Conservation (phyloP, 257 asterid species). For the Cordia subcordata region DNA sequence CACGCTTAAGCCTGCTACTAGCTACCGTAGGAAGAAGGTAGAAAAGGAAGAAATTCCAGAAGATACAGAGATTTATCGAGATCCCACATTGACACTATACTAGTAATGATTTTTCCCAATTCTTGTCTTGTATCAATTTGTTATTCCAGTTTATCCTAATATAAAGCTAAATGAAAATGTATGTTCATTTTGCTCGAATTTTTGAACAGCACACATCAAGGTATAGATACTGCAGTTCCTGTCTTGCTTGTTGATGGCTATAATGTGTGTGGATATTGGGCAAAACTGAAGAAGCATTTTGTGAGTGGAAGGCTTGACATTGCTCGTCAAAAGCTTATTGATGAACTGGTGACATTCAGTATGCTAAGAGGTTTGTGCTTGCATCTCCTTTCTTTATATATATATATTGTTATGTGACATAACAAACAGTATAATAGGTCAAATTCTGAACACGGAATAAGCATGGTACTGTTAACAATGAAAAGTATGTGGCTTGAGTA, state of each 20-base stretch:
- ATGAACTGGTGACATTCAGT: conserved; percentile 80
- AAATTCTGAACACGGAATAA: background rate
- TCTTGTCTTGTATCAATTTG: conserved; percentile 21
- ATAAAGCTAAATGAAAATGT: conserved; percentile 9
- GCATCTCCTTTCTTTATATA: conserved; percentile 10
- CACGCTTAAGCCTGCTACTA: conserved; percentile 75
- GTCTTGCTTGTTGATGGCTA: conserved; percentile 98
- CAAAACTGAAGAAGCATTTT: conserved; percentile 89
- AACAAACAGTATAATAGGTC: background rate
- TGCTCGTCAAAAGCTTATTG: conserved; percentile 96
- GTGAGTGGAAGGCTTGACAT: conserved; percentile 72
- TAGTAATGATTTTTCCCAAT: conserved; percentile 43
- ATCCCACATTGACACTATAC: conserved; percentile 79
- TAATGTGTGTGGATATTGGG: conserved; percentile 95
- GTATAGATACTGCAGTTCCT: conserved; percentile 65
- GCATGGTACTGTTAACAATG: no score
- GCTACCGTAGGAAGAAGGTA: conserved; percentile 78
- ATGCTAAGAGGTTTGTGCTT: conserved; percentile 74
- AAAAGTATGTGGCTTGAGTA: no score
- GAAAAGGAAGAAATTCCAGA: conserved; percentile 86
- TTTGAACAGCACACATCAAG: conserved; percentile 71
- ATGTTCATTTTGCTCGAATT: conserved; percentile 10
- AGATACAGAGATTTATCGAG: conserved; percentile 66
- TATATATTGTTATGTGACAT: background rate
- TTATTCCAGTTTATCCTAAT: conserved; percentile 11